Evolutionary conservation across 768 basidiomycete species (phyloP).

Genomic region (Leucogyrophana mollusca): DNA sequence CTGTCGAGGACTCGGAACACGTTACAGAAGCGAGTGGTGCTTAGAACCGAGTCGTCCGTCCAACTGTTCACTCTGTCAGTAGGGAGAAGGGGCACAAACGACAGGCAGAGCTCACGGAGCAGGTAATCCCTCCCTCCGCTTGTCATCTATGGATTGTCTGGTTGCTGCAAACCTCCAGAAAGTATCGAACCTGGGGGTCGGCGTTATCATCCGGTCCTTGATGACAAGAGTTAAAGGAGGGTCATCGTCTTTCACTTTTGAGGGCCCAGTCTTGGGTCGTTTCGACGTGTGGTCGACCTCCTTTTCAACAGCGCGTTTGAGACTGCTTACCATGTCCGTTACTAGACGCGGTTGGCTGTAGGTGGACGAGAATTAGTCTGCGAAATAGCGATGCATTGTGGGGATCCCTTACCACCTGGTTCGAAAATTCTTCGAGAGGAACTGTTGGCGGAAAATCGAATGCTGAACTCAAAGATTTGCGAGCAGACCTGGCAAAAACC

Average conservation of each 20-base stretch:
- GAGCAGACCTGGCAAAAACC: constrained; percentile 2
- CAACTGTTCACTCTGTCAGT: constrained; percentile 44
- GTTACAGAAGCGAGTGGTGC: constrained; percentile 64
- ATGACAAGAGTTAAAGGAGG: constrained; percentile 33
- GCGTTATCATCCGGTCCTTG: constrained; percentile 36
- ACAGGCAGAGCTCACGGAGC: constrained; percentile 44
- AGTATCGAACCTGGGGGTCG: constrained; percentile 57
- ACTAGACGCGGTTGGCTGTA: neutral
- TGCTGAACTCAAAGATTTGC: too few relatives aligned
- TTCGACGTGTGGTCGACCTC: neutral
- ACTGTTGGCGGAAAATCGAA: too few relatives aligned
- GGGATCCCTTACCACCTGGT: too few relatives aligned
- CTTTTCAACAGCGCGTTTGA: constrained; percentile 22
- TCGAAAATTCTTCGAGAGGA: too few relatives aligned
- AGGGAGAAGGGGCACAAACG: constrained; percentile 6
- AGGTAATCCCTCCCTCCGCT: constrained; percentile 45
- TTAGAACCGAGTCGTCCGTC: constrained; percentile 64
- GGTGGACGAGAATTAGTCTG: neutral
- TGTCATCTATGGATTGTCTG: constrained; percentile 55
- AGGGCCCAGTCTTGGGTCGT: constrained; percentile 17
- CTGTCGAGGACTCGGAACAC: constrained; percentile 74
- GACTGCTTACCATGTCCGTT: constrained; percentile 2
- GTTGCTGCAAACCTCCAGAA: constrained; percentile 61
- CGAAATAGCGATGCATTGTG: too few relatives aligned
- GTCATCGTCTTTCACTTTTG: constrained; percentile 19